These are phyloP conservation scores for Kurtzmaniella quercitrusa DNA, from an alignment of 1,139 yeast species.

Conservation along the genomic window DNA sequence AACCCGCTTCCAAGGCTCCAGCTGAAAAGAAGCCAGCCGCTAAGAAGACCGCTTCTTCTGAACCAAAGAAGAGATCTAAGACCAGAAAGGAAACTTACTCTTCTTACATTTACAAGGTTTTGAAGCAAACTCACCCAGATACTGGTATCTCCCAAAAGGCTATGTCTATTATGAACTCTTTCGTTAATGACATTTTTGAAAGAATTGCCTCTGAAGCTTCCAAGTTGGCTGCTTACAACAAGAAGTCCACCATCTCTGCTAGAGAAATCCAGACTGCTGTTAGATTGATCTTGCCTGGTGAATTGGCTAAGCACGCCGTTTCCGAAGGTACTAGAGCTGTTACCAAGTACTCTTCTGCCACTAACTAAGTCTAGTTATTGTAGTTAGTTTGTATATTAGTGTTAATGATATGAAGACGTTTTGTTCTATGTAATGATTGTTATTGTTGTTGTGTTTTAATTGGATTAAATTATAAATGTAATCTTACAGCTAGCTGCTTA, in stretches of 20 bases:
- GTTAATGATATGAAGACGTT: conserved; percentile 9
- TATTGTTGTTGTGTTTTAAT: too few relatives aligned
- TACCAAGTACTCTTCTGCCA: conserved; percentile 94
- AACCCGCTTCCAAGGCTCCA: conserved; percentile 98
- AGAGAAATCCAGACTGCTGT: conserved; percentile 99
- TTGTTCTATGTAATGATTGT: too few relatives aligned
- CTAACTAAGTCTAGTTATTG: conserved; percentile 30
- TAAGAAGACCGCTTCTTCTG: conserved; percentile 85
- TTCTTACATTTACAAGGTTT: conserved; percentile 96
- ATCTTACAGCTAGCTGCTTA: too few relatives aligned
- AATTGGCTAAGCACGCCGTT: conserved; percentile 98
- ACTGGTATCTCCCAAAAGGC: conserved; percentile 99
- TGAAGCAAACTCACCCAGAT: conserved; percentile 99
- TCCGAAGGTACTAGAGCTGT: conserved; percentile 99
- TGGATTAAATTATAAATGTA: too few relatives aligned
- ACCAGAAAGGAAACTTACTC: conserved; percentile 99
- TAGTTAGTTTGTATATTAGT: conserved; percentile 8
- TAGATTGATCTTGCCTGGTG: conserved; percentile 98
- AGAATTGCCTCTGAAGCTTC: conserved; percentile 98
- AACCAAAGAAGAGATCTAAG: conserved; percentile 91
- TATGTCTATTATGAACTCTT: conserved; percentile 98
- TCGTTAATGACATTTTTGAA: conserved; percentile 93
- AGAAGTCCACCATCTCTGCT: conserved; percentile 97
- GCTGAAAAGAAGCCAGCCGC: conserved; percentile 96
- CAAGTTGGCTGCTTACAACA: conserved; percentile 99